Percentiles rank a stretch among this genome's conserved stretches.
These are phyloP conservation scores for Cenchrus purpureus DNA, from an alignment of 176 grass and related monocot species.

Conservation along the genomic window DNA sequence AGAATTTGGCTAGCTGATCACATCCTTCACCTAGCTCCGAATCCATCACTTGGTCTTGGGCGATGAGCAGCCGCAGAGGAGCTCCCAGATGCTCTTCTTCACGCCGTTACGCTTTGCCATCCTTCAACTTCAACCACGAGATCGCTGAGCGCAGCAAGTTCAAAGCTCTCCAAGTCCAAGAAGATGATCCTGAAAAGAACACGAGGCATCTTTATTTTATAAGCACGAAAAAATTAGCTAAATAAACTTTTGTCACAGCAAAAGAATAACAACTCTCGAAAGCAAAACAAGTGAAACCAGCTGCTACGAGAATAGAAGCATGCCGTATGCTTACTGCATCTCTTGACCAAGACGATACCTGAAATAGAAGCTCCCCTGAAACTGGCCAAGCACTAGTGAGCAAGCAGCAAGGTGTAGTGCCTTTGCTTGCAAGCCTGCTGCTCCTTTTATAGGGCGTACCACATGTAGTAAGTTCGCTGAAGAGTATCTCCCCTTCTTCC, in stretches of 20 bases:
- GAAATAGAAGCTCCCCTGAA: background rate
- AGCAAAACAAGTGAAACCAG: background rate
- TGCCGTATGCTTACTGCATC: background rate
- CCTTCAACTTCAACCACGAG: background rate
- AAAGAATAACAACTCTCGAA: background rate
- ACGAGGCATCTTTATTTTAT: no score
- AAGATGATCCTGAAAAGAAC: background rate
- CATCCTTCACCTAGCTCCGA: background rate
- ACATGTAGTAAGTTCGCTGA: background rate
- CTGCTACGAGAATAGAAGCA: background rate
- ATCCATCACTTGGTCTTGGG: conserved; percentile 20
- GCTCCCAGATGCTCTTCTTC: conserved; percentile 50
- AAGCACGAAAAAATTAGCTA: background rate
- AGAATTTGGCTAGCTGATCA: background rate
- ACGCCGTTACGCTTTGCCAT: conserved; percentile 40
- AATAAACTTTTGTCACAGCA: background rate
- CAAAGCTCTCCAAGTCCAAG: background rate
- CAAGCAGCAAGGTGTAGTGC: background rate
- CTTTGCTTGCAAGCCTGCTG: background rate
- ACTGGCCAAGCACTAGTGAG: background rate
- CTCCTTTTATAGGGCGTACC: conserved; percentile 13
- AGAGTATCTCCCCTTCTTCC: background rate
- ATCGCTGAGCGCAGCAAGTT: background rate
- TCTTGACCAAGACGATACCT: background rate
- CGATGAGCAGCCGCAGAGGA: conserved; percentile 36